Conservation (phyloP, 352 stramenopile genomes). For the Phytopythium aichiense region DNA sequence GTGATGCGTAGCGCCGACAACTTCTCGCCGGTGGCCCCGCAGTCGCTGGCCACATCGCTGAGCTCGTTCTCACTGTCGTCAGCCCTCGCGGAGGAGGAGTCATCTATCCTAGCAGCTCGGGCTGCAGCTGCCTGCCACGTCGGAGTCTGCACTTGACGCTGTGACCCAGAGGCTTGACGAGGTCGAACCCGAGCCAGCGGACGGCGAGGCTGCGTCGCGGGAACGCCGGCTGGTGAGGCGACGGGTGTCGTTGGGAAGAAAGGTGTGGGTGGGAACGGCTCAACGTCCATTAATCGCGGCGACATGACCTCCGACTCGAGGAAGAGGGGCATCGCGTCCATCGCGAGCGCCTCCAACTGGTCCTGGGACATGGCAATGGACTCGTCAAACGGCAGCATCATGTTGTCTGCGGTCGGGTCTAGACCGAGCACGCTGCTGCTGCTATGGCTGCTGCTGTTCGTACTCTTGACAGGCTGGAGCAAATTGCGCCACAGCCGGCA, state of each 20-base stretch:
- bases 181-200: not conserved
- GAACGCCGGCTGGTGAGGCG: not conserved
- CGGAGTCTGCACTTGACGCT: not conserved
- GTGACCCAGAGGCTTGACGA: not conserved
- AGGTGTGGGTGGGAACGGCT: not conserved
- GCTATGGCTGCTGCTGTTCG: constrained; percentile 5
- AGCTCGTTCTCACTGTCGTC: not conserved
- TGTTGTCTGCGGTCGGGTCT: constrained; percentile 3
- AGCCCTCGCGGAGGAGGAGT: not conserved
- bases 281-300: constrained; percentile 3
- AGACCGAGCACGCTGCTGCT: constrained; percentile 7
- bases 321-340: constrained; percentile 29
- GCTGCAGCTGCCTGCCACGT: not conserved
- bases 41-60: not conserved
- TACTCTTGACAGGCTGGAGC: not conserved
- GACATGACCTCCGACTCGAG: constrained; percentile 25
- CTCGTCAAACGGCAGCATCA: constrained; percentile 10
- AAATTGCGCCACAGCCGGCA: constrained; percentile 3
- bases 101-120: not conserved
- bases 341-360: constrained; percentile 30
- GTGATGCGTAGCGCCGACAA: constrained; percentile 1
- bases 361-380: constrained; percentile 12
- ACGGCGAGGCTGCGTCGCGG: not conserved
- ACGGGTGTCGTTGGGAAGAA: not conserved
- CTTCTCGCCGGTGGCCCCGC: not conserved